These are phyloP conservation scores for Colletotrichum brevisporum DNA, from an alignment of 2,329 filamentous ascomycete species.

Conservation along the genomic window DNA sequence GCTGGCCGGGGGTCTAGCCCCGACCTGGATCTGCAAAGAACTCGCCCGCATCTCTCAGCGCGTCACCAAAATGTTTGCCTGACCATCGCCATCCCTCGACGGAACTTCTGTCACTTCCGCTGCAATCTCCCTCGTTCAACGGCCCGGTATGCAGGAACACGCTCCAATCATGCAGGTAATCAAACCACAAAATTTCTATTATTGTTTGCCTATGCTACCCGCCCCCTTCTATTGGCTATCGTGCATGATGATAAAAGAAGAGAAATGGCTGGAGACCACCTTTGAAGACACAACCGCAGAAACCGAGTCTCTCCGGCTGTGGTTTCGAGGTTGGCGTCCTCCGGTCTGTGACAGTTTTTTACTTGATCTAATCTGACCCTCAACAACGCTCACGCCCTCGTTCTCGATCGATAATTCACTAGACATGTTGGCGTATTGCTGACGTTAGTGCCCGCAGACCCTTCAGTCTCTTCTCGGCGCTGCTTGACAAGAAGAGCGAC, in stretches of 20 bases:
- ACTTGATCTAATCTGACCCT: constrained; percentile 77
- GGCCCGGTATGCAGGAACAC: constrained; percentile 35
- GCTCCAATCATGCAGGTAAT: constrained; percentile 39
- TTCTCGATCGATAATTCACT: constrained; percentile 11
- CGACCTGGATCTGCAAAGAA: constrained; percentile 19
- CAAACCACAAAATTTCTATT: constrained; percentile 32
- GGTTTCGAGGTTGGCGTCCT: constrained; percentile 60
- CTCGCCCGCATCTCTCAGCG: constrained; percentile 35
- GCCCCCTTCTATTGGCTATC: constrained; percentile 38
- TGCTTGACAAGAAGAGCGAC: constrained; percentile 67
- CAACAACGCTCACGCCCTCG: neutral
- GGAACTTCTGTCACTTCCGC: constrained; percentile 7
- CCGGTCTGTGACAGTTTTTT: constrained; percentile 60
- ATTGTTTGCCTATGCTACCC: constrained; percentile 25
- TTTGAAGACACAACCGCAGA: constrained; percentile 51
- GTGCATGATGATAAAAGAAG: constrained; percentile 58
- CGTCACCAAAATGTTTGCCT: constrained; percentile 28
- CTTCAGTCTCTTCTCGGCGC: constrained; percentile 63
- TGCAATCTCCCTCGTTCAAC: constrained; percentile 18
- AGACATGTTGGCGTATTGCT: constrained; percentile 37
- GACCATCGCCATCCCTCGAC: constrained; percentile 13
- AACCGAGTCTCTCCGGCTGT: constrained; percentile 63
- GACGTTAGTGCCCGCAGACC: constrained; percentile 59
- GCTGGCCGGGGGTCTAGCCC: constrained; percentile 4
- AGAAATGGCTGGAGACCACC: constrained; percentile 51